Evolutionary conservation across 805 yeast species (phyloP).

Genomic region (Pichia deserticola): DNA sequence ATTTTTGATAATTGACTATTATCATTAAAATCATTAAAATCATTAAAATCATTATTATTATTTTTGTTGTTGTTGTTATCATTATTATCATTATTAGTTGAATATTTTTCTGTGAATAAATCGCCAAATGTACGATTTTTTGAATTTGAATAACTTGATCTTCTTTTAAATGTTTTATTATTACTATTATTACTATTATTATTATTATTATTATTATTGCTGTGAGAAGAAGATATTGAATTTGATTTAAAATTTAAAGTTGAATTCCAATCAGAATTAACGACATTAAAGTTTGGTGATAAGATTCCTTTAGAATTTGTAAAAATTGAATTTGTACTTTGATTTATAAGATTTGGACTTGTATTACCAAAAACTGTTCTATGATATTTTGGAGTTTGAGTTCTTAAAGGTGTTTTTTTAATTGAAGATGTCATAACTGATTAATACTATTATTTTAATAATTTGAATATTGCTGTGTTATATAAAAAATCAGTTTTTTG

Average conservation of each 20-base stretch:
- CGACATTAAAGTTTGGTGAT: conserved; percentile 31
- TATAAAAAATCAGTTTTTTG: too few relatives aligned
- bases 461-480: background rate
- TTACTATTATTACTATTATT: conserved; percentile 9
- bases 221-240: background rate
- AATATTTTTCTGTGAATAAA: conserved; percentile 9
- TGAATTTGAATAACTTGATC: conserved; percentile 3
- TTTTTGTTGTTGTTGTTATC: background rate
- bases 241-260: background rate
- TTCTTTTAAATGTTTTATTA: conserved; percentile 1
- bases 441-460: background rate
- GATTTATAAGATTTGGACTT: conserved; percentile 24
- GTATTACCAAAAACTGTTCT: conserved; percentile 27
- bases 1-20: background rate
- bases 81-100: background rate
- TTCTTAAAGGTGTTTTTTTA: background rate
- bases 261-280: conserved; percentile 27
- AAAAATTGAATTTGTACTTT: conserved; percentile 23
- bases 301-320: conserved; percentile 23
- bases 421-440: background rate
- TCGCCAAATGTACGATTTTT: conserved; percentile 7
- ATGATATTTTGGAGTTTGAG: conserved; percentile 14
- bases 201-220: background rate
- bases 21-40: too few relatives aligned
- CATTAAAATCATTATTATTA: too few relatives aligned